Evolutionary conservation across 257 asterid species (phyloP), one percentile per base, ranked within the genome.

Genomic region (Hygrophila difformis): DNA sequence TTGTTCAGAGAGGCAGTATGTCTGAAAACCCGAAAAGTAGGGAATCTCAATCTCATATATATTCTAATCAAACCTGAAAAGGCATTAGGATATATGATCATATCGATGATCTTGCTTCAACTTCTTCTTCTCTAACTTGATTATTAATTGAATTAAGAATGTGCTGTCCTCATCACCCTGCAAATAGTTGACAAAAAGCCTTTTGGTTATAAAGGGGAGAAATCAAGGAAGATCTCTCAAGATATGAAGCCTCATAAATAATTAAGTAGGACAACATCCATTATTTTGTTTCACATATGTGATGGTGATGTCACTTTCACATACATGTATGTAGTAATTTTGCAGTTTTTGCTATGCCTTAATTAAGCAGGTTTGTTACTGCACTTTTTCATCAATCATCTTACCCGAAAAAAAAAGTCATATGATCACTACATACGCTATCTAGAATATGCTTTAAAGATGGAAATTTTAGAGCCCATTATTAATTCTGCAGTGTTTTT

Each of bases 31-130:
- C 61, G 44, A 57, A 51, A 56, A 40, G 56, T 39, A 16, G 14
- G 22, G 39, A 51, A 24, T 50, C 44, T 37, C 15, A 24, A n/a
- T n/a, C n/a, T n/a, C n/a, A n/a, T n/a, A n/a, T n/a, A n/a, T n/a
- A n/a, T n/a, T 14, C 47, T 7, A 38, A 51, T 51, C 64, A 57
- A 51, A 51, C 51, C 70, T 63, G 64, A 63, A 63, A 47, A 64
- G 53, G 60, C 46, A 13, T n/a, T n/a, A n/a, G n/a, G n/a, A n/a
- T n/a, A n/a, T n/a, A n/a, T n/a, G n/a, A n/a, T n/a, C n/a, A n/a
- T n/a, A n/a, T n/a, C n/a, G n/a, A n/a, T 22, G 65, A 39, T 38
- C 37, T 51, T 36, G 52, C 51, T 38, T 50, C 39, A 29, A 45
- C 56, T 36, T 41, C 47, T 21, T 29, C 5, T 39, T 24, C 7